Conservation (phyloP, 2,329 filamentous ascomycete species). For the Chlorencoelia australis region DNA sequence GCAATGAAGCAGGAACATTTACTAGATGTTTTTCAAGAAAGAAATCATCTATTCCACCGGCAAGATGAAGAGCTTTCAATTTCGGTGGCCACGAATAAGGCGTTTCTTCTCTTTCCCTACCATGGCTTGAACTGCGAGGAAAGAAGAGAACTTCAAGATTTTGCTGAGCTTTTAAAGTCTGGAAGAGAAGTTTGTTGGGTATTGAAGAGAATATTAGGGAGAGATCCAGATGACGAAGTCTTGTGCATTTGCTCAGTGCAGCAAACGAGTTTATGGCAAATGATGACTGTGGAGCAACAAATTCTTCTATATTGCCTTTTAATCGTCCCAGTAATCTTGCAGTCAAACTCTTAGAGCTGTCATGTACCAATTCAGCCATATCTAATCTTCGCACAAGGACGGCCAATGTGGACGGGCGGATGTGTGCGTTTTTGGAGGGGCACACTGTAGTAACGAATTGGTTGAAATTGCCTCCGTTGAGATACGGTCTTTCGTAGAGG, state of each 20-base stretch:
- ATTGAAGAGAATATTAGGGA: constrained; percentile 26
- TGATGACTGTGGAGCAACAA: constrained; percentile 26
- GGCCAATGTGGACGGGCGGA: constrained; percentile 23
- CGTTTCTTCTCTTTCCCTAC: constrained; percentile 6
- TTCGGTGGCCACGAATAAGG: constrained; percentile 25
- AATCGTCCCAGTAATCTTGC: constrained; percentile 25
- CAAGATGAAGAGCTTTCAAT: constrained; percentile 24
- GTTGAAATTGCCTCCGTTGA: constrained; percentile 24
- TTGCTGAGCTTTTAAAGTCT: constrained; percentile 21
- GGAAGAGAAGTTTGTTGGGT: constrained; percentile 24
- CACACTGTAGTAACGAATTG: constrained; percentile 26
- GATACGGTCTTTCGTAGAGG: constrained; percentile 22
- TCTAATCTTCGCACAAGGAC: constrained; percentile 23
- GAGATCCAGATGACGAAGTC: constrained; percentile 24
- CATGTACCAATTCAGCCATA: constrained; percentile 27
- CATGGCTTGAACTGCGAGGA: constrained; percentile 22
- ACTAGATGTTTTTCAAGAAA: constrained; percentile 20
- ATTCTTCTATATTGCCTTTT: constrained; percentile 26
- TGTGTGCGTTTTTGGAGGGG: constrained; percentile 28
- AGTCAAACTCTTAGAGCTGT: constrained; percentile 23
- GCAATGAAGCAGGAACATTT: constrained; percentile 15
- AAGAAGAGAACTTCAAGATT: constrained; percentile 25
- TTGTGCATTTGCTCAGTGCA: constrained; percentile 26
- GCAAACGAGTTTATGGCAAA: constrained; percentile 28
- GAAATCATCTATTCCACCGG: constrained; percentile 23